Evolutionary conservation across 148 eudicot species (phyloP).

Genomic region (Amaranthus cruentus): DNA sequence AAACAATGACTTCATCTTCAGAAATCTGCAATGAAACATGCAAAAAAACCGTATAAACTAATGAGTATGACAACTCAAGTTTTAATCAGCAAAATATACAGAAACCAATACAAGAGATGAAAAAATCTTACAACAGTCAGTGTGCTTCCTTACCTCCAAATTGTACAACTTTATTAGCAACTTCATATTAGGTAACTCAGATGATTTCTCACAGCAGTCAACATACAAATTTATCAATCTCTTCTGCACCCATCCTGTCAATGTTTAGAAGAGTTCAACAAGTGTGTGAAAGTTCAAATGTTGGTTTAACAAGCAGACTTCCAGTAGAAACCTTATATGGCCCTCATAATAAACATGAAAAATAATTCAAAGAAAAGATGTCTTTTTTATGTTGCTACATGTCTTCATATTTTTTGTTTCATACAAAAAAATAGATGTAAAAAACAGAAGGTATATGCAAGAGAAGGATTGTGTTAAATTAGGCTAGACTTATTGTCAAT

Average conservation of each 20-base stretch:
- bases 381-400: not conserved
- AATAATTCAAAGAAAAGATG: not conserved
- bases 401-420: not conserved
- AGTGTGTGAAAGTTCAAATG: not conserved
- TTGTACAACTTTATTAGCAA: conserved; percentile 70
- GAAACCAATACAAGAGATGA: not conserved
- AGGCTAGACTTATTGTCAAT: no score
- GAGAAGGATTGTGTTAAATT: not conserved
- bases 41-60: not conserved
- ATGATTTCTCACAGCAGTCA: conserved; percentile 61
- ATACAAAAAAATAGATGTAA: not conserved
- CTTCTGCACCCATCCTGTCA: conserved; percentile 82
- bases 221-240: conserved; percentile 72
- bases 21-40: conserved; percentile 52
- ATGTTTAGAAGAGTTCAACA: not conserved
- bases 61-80: not conserved
- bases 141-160: conserved; percentile 47
- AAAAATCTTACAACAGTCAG: not conserved
- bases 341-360: not conserved
- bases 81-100: not conserved
- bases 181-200: conserved; percentile 67
- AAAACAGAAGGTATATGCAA: no score
- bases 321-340: not conserved
- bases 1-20: conserved; percentile 78
- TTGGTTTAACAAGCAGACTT: not conserved